Evolutionary conservation across 441 rosid species (phyloP).

Genomic region (Kokia cookei): DNA sequence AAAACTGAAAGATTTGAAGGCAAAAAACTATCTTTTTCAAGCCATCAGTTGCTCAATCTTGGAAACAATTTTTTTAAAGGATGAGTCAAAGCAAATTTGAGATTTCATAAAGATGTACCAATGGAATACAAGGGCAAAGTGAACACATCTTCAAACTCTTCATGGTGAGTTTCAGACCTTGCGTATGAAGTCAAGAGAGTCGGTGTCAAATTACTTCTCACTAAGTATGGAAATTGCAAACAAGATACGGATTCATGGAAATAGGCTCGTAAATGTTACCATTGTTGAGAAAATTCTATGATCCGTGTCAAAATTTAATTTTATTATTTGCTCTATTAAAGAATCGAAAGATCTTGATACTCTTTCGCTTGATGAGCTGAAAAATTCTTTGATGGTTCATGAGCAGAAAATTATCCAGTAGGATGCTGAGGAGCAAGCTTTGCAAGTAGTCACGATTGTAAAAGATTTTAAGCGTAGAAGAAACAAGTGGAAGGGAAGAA

Average conservation of each 20-base stretch:
- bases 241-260: not conserved
- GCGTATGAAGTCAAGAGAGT: not conserved
- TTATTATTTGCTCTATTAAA: not conserved
- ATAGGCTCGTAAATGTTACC: not conserved
- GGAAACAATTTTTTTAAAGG: not conserved
- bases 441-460: not conserved
- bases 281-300: not conserved
- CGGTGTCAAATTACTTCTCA: too few relatives aligned
- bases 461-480: too few relatives aligned
- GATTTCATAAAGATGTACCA: not conserved
- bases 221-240: too few relatives aligned
- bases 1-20: not conserved
- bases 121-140: not conserved
- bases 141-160: not conserved
- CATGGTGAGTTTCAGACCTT: not conserved
- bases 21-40: not conserved
- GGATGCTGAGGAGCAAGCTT: not conserved
- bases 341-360: not conserved
- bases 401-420: not conserved
- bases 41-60: not conserved
- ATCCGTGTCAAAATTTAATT: too few relatives aligned
- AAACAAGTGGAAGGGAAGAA: not conserved
- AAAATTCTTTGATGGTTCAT: not conserved
- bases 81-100: not conserved
- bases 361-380: not conserved